phyloP scores from a whole-genome alignment of 2,329 filamentous ascomycete genomes.

The Fusarium armeniacum region DNA sequence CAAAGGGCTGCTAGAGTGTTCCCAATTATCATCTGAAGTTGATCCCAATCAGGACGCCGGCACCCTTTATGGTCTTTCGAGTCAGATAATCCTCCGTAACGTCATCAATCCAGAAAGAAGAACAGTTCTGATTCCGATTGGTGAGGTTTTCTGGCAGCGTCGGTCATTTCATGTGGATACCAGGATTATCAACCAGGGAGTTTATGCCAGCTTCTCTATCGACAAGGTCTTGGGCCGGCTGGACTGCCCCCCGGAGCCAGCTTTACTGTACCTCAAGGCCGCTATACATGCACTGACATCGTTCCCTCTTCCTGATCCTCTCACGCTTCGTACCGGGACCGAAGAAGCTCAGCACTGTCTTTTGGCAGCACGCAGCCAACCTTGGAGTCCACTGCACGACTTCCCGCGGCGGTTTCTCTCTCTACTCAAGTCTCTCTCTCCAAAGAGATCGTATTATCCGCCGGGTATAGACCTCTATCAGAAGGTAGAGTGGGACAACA shows the following conservation, averaged over 20 bases:
- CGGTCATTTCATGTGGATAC: constrained; percentile 59
- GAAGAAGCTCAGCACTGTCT: constrained; percentile 70
- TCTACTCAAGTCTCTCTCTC: constrained; percentile 46
- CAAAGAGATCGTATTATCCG: constrained; percentile 57
- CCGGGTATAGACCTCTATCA: constrained; percentile 53
- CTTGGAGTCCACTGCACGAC: constrained; percentile 58
- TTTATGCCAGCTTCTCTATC: constrained; percentile 66
- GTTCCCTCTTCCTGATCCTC: constrained; percentile 66
- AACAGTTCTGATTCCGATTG: constrained; percentile 69
- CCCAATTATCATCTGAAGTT: constrained; percentile 65
- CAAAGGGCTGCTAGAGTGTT: constrained; percentile 59
- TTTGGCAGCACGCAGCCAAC: constrained; percentile 57
- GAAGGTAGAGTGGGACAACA: constrained; percentile 52
- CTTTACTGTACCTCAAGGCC: constrained; percentile 69
- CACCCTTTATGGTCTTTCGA: constrained; percentile 48
- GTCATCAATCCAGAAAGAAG: constrained; percentile 56
- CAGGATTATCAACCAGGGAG: constrained; percentile 51
- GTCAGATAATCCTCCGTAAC: constrained; percentile 49
- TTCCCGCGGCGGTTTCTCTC: constrained; percentile 10
- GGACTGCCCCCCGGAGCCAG: constrained; percentile 69
- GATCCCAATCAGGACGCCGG: constrained; percentile 71
- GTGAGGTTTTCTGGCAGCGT: constrained; percentile 51
- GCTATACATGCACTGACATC: constrained; percentile 73
- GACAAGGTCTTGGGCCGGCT: constrained; percentile 68
- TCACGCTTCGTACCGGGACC: constrained; percentile 71